A percentile compares a stretch with the other conserved stretches of the same genome.
Evolutionary conservation across 148 eudicot species (phyloP).

Genomic region (Polygonum maritimum): DNA sequence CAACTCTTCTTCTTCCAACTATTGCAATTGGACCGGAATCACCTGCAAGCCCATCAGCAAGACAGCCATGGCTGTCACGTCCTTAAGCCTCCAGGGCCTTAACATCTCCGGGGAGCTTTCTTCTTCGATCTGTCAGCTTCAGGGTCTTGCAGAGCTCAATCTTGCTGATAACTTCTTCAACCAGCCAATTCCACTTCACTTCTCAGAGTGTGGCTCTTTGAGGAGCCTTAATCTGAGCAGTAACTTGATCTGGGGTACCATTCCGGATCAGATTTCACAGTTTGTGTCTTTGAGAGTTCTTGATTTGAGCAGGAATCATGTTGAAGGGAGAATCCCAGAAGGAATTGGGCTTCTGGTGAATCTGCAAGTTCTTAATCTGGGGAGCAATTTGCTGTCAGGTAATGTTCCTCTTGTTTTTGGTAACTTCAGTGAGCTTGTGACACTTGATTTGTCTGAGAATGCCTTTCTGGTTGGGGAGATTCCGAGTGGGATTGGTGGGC

Average conservation of each 20-base stretch:
- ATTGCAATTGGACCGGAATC: constrained; percentile 78
- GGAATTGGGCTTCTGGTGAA: constrained; percentile 44
- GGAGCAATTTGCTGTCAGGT: constrained; percentile 66
- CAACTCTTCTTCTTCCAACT: constrained; percentile 31
- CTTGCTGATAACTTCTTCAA: constrained; percentile 69
- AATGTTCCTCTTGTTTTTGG: constrained; percentile 52
- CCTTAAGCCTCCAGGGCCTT: constrained; percentile 47
- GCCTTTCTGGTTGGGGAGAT: constrained; percentile 54
- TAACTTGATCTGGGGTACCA: constrained; percentile 79
- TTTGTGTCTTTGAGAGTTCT: constrained; percentile 45
- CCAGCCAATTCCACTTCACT: constrained; percentile 75
- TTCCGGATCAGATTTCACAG: constrained; percentile 74
- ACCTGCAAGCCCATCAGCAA: constrained; percentile 47
- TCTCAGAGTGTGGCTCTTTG: constrained; percentile 53
- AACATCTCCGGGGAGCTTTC: constrained; percentile 85
- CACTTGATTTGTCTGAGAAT: constrained; percentile 78
- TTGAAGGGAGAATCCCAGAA: constrained; percentile 69
- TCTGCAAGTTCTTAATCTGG: constrained; percentile 58
- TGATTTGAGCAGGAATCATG: constrained; percentile 68
- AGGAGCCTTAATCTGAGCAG: constrained; percentile 49
- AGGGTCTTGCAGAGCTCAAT: constrained; percentile 41
- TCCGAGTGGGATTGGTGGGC: constrained; percentile 50
- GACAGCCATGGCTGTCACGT: constrained; percentile 28
- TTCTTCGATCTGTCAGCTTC: constrained; percentile 47
- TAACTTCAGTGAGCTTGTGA: constrained; percentile 46